Evolutionary conservation across 202 grass and related monocot species (phyloP).

Genomic region (Alloteropsis angusta): DNA sequence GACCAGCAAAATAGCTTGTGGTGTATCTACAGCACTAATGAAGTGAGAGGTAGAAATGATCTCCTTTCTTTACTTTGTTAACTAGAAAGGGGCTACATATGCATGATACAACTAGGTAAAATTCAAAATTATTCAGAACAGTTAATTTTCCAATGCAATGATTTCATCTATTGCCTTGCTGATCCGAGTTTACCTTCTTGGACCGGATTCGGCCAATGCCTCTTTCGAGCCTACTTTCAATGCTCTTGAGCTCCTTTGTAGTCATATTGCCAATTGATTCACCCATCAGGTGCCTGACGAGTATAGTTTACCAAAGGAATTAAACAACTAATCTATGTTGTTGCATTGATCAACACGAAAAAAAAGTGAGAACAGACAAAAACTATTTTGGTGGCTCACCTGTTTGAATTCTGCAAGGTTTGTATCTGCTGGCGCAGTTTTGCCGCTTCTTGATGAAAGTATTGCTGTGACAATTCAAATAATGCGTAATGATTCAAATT

Average conservation of each 20-base stretch:
- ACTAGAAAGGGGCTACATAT: too few species aligned
- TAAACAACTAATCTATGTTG: not conserved
- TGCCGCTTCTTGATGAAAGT: slow-evolving; percentile 56
- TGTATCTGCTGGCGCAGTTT: slow-evolving; percentile 73
- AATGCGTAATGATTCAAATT: not conserved
- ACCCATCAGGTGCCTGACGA: slow-evolving; percentile 57
- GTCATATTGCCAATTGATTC: slow-evolving; percentile 57
- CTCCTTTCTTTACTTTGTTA: too few species aligned
- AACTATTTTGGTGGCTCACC: slow-evolving; percentile 14
- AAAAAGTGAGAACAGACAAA: not conserved
- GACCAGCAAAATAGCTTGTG: too few species aligned
- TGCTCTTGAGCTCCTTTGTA: slow-evolving; percentile 61
- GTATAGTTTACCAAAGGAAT: not conserved
- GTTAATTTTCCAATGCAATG: not conserved
- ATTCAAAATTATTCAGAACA: too few species aligned
- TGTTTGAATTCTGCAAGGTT: slow-evolving; percentile 59
- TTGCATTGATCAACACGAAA: not conserved
- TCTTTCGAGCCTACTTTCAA: slow-evolving; percentile 61
- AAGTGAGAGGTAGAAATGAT: too few species aligned
- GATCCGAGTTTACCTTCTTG: slow-evolving; percentile 46
- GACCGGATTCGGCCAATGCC: slow-evolving; percentile 50
- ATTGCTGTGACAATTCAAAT: slow-evolving; percentile 44
- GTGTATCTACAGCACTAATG: too few species aligned
- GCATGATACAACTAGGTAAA: too few species aligned
- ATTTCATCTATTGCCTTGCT: not conserved